A percentile compares a stretch with the other conserved stretches of the same genome.
Evolutionary conservation across 495 filamentous ascomycete species (phyloP).

Genomic region (Daldinia caldariorum): DNA sequence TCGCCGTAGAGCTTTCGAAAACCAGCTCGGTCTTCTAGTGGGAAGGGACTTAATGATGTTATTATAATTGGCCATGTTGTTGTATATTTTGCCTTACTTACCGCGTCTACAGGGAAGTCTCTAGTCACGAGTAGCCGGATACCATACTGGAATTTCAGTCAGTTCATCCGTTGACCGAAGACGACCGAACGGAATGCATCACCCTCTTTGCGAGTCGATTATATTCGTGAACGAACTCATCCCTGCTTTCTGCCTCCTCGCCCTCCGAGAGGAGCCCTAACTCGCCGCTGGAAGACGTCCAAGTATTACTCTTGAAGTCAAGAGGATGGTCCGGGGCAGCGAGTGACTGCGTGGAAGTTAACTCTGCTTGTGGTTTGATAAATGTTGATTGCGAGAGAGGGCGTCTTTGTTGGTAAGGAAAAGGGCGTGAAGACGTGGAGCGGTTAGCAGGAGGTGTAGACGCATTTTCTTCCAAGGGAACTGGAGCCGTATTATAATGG

Average conservation of each 20-base stretch:
- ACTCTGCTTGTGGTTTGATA: constrained; percentile 30
- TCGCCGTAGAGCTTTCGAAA: constrained; percentile 41
- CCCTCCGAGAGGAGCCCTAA: constrained; percentile 47
- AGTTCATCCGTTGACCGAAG: not conserved
- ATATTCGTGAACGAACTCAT: constrained; percentile 60
- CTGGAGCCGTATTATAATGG: constrained; percentile 29
- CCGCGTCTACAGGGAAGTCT: constrained; percentile 26
- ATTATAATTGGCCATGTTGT: not conserved
- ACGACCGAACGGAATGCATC: not conserved
- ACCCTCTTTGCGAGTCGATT: constrained; percentile 65
- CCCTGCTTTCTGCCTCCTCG: constrained; percentile 55
- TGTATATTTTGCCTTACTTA: constrained; percentile 20
- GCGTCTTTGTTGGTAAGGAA: constrained; percentile 33
- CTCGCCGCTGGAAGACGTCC: constrained; percentile 57
- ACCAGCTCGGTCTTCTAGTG: constrained; percentile 41
- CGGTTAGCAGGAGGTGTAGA: constrained; percentile 16
- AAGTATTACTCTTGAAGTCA: constrained; percentile 52
- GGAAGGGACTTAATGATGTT: constrained; percentile 16
- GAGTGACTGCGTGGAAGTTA: constrained; percentile 19
- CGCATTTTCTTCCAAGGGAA: constrained; percentile 28
- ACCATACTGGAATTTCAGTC: constrained; percentile 50
- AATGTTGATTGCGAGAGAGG: constrained; percentile 38
- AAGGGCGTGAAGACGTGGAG: constrained; percentile 26
- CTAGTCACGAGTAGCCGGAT: constrained; percentile 49
- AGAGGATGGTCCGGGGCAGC: constrained; percentile 15